Percentiles rank a stretch among this genome's conserved stretches.
These are phyloP conservation scores for Brasilioporus rufonigricans DNA, from an alignment of 768 basidiomycete genomes.

Conservation along the genomic window DNA sequence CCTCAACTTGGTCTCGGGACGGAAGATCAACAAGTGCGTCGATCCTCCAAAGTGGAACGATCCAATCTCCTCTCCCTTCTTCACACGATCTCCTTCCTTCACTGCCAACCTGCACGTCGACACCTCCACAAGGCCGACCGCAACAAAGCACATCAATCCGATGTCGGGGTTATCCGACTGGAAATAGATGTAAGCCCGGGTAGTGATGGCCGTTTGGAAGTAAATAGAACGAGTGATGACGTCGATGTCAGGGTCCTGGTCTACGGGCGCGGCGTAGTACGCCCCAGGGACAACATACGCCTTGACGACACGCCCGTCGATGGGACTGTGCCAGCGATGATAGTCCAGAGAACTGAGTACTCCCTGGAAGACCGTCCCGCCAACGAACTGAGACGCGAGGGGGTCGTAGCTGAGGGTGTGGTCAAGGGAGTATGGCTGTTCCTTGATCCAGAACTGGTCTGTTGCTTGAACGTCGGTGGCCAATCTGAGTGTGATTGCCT, in stretches of 20 bases:
- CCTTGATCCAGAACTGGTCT: slow-evolving; percentile 62
- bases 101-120: slow-evolving; percentile 58
- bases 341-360: slow-evolving; percentile 55
- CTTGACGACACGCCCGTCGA: slow-evolving; percentile 43
- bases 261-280: slow-evolving; percentile 43
- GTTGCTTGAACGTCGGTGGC: slow-evolving; percentile 35
- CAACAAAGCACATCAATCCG: slow-evolving; percentile 59
- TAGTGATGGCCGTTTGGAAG: slow-evolving; percentile 7
- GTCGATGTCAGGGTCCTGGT: slow-evolving; percentile 26
- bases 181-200: slow-evolving; percentile 58
- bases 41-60: slow-evolving; percentile 67
- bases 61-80: slow-evolving; percentile 56
- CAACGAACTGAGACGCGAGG: slow-evolving; percentile 41
- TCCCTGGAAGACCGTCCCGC: slow-evolving; percentile 53
- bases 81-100: slow-evolving; percentile 41
- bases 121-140: slow-evolving; percentile 60
- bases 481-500: slow-evolving; percentile 48
- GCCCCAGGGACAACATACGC: slow-evolving; percentile 46
- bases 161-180: slow-evolving; percentile 51
- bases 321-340: slow-evolving; percentile 64
- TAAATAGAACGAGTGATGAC: background rate
- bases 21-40: slow-evolving; percentile 47
- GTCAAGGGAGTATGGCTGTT: slow-evolving; percentile 54
- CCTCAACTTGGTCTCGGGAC: slow-evolving; percentile 27
- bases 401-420: slow-evolving; percentile 51